Conservation (phyloP, 306 rosid species). For the Rosa rugosa region DNA sequence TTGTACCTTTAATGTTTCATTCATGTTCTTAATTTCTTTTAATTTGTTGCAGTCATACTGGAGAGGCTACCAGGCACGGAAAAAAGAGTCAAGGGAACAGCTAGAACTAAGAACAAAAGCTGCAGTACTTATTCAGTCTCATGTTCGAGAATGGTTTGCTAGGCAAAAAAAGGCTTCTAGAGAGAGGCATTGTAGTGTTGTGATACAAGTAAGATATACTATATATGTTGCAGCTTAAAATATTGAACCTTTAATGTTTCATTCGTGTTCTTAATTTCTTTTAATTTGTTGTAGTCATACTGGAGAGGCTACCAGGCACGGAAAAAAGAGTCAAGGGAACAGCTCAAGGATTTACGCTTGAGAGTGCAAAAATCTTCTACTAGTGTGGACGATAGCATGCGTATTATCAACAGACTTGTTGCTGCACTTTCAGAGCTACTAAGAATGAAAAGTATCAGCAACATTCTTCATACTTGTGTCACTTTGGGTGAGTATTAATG, state of each 20-base stretch:
- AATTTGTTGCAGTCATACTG: conserved; percentile 59
- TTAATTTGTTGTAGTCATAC: conserved; percentile 46
- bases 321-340: conserved; percentile 56
- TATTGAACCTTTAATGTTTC: background rate
- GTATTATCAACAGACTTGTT: conserved; percentile 68
- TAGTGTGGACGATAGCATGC: conserved; percentile 82
- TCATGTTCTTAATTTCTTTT: background rate
- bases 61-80: conserved; percentile 76
- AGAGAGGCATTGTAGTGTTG: conserved; percentile 43
- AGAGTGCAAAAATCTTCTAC: conserved; percentile 66
- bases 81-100: conserved; percentile 57
- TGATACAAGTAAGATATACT: conserved; percentile 64
- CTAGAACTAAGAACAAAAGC: conserved; percentile 8
- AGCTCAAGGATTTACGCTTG: conserved; percentile 64
- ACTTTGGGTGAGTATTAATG: conserved; percentile 60
- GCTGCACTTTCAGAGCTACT: conserved; percentile 56
- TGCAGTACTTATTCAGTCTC: too few species aligned
- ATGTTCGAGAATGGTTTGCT: background rate
- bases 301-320: conserved; percentile 85
- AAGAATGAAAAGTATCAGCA: conserved; percentile 55
- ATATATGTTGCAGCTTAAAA: conserved; percentile 11
- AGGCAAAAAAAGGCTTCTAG: conserved; percentile 32
- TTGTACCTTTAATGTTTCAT: background rate
- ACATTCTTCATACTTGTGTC: conserved; percentile 74
- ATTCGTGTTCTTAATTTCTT: background rate